Evolutionary conservation across 2,329 filamentous ascomycete genomes (phyloP), one percentile per base, ranked within the genome.

Genomic region (Alternaria triticimaculans): DNA sequence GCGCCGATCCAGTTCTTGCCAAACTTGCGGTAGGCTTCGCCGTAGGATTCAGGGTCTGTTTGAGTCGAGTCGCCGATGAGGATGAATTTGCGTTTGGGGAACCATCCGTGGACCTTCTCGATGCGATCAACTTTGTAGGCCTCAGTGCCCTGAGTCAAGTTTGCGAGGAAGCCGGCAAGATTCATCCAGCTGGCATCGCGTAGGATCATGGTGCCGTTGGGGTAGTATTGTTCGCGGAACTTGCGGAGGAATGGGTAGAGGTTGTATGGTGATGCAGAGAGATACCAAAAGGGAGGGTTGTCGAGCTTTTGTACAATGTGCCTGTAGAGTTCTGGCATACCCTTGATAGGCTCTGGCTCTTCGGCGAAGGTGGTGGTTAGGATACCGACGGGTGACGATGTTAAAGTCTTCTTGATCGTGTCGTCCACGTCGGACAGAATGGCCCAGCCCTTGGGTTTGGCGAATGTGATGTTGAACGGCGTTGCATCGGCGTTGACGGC

Each of bases 191-290:
- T 92, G 9, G 91, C 89, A 73, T 97, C 93, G 43, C 95, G 90
- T 7, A 98, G 86, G 37, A 97, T 88, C 66, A 97, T 86, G 23
- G 93, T 93, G 11, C 95, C 95, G 3, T 86, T 86, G 0, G 91
- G 92, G 76, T 90, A 98, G 79, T 91, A 82, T 2, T 84, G 77
- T 58, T 89, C 82, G 37, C 93, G 85, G 81, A 98, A 98, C 1
- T 85, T 79, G 60, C 87, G 89, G 23, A 98, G 86, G 80, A 97
- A 96, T 0, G 92, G 91, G 76, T 97, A 97, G 10, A 98, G 87
- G 72, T 96, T 97, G 83, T 97, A 97, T 0, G 95, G 95, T 0
- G 94, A 97, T 0, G 95, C 94, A 0, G 93, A 96, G 50, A 98
- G 87, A 80, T 98, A 98, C 84, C 97, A 97, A 86, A 92, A 97